These are phyloP conservation scores for Sporothrix mexicana DNA, from an alignment of 2,329 filamentous ascomycete species.

Conservation along the genomic window DNA sequence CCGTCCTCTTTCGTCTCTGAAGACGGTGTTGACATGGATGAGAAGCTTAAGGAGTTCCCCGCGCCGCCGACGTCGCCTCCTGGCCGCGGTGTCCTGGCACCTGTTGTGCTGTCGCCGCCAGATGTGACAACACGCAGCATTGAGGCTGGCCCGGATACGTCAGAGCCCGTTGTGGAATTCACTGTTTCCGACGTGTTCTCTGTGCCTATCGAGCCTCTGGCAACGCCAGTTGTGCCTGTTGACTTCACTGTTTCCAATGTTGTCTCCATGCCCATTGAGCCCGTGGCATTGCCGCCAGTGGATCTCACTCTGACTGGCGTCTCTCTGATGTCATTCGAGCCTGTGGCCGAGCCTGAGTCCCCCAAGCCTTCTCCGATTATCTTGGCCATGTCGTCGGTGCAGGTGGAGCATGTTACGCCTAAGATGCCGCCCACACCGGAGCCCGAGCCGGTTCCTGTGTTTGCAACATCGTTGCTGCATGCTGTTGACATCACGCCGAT, in stretches of 20 bases:
- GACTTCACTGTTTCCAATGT: conserved; percentile 34
- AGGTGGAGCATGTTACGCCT: conserved; percentile 31
- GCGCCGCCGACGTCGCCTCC: conserved; percentile 55
- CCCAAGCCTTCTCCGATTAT: conserved; percentile 20
- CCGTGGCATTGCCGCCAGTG: conserved; percentile 4
- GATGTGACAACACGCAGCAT: conserved; percentile 23
- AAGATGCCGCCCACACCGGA: conserved; percentile 24
- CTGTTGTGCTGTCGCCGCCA: conserved; percentile 44
- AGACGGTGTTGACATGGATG: conserved; percentile 47
- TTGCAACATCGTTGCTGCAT: conserved; percentile 33
- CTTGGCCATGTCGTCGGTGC: conserved; percentile 31
- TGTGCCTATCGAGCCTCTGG: conserved; percentile 31
- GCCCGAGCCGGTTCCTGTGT: conserved; percentile 27
- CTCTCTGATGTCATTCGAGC: conserved; percentile 31
- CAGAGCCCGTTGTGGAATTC: conserved; percentile 17
- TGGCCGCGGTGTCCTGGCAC: conserved; percentile 38
- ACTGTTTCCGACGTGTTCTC: conserved; percentile 33
- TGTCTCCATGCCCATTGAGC: conserved; percentile 32
- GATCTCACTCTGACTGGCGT: conserved; percentile 34
- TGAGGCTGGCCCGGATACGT: background rate
- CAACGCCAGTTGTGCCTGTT: background rate
- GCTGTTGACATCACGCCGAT: conserved; percentile 34
- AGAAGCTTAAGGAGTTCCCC: conserved; percentile 61
- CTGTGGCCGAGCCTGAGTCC: conserved; percentile 29
- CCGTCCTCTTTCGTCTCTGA: conserved; percentile 35